Evolutionary conservation across 129 eudicot species (phyloP).

Genomic region (Mikania micrantha): DNA sequence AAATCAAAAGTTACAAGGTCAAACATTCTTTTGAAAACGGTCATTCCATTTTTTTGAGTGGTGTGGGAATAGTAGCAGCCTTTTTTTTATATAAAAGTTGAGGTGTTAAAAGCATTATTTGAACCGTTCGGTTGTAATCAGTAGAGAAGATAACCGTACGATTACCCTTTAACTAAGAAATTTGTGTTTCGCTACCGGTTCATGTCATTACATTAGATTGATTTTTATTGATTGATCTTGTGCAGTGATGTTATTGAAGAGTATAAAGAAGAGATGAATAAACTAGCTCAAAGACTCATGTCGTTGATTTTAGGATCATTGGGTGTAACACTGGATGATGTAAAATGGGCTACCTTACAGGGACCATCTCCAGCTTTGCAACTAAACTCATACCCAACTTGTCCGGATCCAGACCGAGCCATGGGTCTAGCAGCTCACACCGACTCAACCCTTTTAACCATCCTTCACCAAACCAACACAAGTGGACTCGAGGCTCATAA

Average conservation of each 20-base stretch:
- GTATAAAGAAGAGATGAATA: conserved; percentile 53
- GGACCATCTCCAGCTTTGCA: conserved; percentile 55
- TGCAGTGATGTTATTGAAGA: conserved; percentile 66
- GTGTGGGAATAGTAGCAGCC: no score
- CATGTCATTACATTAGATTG: not conserved
- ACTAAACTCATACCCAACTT: conserved; percentile 73
- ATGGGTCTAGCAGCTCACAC: conserved; percentile 84
- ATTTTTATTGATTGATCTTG: conserved; percentile 2
- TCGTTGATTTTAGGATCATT: conserved; percentile 62
- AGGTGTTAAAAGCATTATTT: no score
- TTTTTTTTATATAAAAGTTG: no score
- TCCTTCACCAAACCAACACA: conserved; percentile 72
- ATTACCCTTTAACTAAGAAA: no score
- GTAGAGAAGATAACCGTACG: no score
- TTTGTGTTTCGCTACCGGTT: no score
- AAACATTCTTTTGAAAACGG: no score
- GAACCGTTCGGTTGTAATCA: no score
- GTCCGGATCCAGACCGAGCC: conserved; percentile 91
- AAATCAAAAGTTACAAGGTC: no score
- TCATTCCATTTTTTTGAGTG: no score
- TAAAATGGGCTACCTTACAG: conserved; percentile 45
- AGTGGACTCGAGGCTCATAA: conserved; percentile 62
- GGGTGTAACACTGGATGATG: conserved; percentile 52
- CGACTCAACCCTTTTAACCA: conserved; percentile 63
- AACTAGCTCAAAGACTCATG: conserved; percentile 56